Conservation (phyloP, 805 yeast genomes). For the Schwanniomyces yamadae region DNA sequence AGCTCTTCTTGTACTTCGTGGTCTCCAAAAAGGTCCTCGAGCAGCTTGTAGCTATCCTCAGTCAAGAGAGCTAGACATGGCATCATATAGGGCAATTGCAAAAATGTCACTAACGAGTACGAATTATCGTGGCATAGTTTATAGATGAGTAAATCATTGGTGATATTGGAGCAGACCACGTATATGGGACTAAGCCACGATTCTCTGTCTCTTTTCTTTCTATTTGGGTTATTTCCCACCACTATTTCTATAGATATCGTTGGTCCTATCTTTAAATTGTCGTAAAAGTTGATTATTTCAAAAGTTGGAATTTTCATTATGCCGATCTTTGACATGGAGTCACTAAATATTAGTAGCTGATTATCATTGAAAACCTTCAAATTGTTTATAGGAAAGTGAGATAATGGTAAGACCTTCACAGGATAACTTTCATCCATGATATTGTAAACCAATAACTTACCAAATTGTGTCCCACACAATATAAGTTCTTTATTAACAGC, state of each 20-base stretch:
- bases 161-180: slow-evolving; percentile 20
- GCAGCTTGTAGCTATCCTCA: not conserved
- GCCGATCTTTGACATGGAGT: slow-evolving; percentile 32
- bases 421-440: slow-evolving; percentile 14
- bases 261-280: slow-evolving; percentile 25
- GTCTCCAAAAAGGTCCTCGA: slow-evolving; percentile 5
- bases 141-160: slow-evolving; percentile 21
- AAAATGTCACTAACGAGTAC: slow-evolving; percentile 14
- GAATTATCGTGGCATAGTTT: slow-evolving; percentile 19
- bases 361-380: slow-evolving; percentile 15
- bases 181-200: slow-evolving; percentile 23
- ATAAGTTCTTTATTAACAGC: slow-evolving; percentile 8
- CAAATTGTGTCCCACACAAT: slow-evolving; percentile 34
- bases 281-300: slow-evolving; percentile 16
- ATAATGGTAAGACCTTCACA: slow-evolving; percentile 14
- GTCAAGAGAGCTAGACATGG: slow-evolving; percentile 7
- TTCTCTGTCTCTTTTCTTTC: slow-evolving; percentile 4
- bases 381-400: slow-evolving; percentile 24
- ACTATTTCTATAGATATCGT: slow-evolving; percentile 14
- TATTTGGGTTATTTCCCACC: slow-evolving; percentile 6
- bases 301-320: slow-evolving; percentile 18
- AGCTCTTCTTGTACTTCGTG: not conserved
- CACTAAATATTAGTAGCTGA: slow-evolving; percentile 22
- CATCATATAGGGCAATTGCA: slow-evolving; percentile 13
- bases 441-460: slow-evolving; percentile 23